phyloP scores from a whole-genome alignment of 768 basidiomycete species.

The Amanita thiersii region DNA sequence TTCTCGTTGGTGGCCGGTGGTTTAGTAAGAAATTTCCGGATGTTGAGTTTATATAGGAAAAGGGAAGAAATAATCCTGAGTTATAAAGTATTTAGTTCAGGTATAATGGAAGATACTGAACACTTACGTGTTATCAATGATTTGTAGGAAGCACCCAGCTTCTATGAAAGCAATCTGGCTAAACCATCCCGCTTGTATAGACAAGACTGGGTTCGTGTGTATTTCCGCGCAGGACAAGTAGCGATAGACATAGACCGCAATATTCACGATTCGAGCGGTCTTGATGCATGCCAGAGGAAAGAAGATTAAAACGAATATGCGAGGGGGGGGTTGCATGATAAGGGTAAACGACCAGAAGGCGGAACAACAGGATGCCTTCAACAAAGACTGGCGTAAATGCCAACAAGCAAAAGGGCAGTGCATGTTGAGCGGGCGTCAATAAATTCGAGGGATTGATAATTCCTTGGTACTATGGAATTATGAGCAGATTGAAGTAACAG shows the following conservation, averaged over 20 bases:
- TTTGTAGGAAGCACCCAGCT: conserved; percentile 15
- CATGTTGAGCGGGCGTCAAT: conserved; percentile 4
- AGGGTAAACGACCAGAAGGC: conserved; percentile 16
- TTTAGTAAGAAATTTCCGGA: neutral
- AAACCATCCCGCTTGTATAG: neutral
- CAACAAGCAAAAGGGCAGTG: conserved; percentile 7
- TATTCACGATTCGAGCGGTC: conserved; percentile 12
- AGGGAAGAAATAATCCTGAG: conserved; percentile 12
- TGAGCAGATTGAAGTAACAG: conserved; percentile 1
- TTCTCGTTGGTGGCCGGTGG: too few species aligned
- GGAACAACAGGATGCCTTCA: conserved; percentile 17
- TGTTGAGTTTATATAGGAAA: conserved; percentile 14
- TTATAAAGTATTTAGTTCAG: neutral
- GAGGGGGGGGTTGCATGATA: conserved; percentile 6
- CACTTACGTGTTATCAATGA: conserved; percentile 14
- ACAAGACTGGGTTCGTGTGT: neutral
- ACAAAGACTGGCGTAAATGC: conserved; percentile 13
- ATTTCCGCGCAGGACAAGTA: conserved; percentile 1
- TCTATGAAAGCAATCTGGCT: conserved; percentile 8
- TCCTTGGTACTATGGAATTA: neutral
- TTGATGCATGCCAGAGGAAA: conserved; percentile 12
- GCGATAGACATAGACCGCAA: conserved; percentile 10
- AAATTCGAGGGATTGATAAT: conserved; percentile 1
- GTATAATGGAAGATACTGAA: too few species aligned
- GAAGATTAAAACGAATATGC: conserved; percentile 11